These are phyloP conservation scores for Boletus mariae DNA, from an alignment of 1,284 basidiomycete species.

Conservation along the genomic window DNA sequence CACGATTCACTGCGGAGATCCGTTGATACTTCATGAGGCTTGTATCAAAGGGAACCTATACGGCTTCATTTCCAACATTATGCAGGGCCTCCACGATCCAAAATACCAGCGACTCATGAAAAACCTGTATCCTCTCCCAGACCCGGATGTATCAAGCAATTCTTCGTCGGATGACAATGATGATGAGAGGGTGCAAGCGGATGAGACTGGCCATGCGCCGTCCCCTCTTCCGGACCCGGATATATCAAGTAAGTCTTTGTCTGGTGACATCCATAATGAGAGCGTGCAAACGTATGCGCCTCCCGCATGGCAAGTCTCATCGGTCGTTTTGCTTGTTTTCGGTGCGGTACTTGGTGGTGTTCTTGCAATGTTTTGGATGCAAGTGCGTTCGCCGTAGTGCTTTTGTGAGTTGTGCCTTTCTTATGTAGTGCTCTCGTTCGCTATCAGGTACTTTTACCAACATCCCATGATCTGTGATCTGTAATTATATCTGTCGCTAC, in stretches of 20 bases:
- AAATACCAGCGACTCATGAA: constrained; percentile 1
- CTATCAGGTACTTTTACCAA: too few species aligned
- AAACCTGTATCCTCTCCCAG: constrained; percentile 1
- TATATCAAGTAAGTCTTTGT: background rate
- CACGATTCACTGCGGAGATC: background rate
- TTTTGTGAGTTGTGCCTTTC: background rate
- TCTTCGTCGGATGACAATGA: background rate
- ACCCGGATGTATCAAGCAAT: background rate
- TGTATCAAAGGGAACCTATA: constrained; percentile 1
- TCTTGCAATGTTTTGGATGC: background rate
- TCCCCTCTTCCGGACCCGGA: background rate
- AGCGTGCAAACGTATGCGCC: background rate
- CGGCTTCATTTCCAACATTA: background rate
- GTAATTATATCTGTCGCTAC: too few species aligned
- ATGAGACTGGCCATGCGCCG: too few species aligned
- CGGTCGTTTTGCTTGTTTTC: background rate
- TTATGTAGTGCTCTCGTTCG: background rate
- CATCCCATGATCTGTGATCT: too few species aligned
- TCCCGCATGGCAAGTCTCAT: background rate
- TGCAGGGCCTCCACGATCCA: background rate
- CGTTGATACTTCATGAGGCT: constrained; percentile 4
- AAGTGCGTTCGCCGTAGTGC: background rate
- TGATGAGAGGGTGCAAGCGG: too few species aligned
- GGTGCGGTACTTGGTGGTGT: background rate
- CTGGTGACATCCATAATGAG: background rate